Base-by-base conservation (phyloP, 2,329 filamentous ascomycete genomes). In the Fusarium albidum region DNA sequence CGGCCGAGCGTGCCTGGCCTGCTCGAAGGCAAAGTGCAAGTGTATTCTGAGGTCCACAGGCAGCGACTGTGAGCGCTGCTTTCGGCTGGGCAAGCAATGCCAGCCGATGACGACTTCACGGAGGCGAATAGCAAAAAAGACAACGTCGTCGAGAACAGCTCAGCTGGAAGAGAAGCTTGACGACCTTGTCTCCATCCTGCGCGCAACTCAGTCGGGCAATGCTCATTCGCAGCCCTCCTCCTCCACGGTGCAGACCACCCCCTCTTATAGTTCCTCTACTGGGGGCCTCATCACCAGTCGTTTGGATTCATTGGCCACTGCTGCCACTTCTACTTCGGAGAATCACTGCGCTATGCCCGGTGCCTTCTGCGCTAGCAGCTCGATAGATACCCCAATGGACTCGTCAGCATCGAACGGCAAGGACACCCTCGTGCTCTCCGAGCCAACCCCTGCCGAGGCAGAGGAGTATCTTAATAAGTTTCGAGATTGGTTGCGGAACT, bases 121-220 rank as follows among this genome's bases (percentile, higher is more conserved):
- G 29, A 75, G 73, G 52, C 72, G 75, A 9, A 66, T 71, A 50
- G 43, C 68, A 52, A 71, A 72, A 61, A 67, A 70, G 56, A 61
- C 70, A 45, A 52, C 69, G 29, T 61, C 70, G 9, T 73, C 71
- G 25, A 72, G 75, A 15, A 75, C 77, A 5, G 75, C 77, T 8
- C 75, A 79, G 53, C 70, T 82, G 7, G 79, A 82, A 66, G 77
- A 79, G 61, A 81, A 80, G 68, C 69, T 82, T 8, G 77, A 81
- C 38, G 75, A 79, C 49, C 68, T 82, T 4, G 76, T 80, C 14
- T 74, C 75, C 3, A 73, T 81, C n/a, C 63, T 81, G 9, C 71
- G 71, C 46, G 70, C 67, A 27, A 66, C 71, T 39, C 66, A 72
- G 37, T 55, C 47, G 40, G 50, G 42, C 52, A 52, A 54, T 62